phyloP scores from a whole-genome alignment of 139 green algal genomes.

The Protoeuglena noctilucae region DNA sequence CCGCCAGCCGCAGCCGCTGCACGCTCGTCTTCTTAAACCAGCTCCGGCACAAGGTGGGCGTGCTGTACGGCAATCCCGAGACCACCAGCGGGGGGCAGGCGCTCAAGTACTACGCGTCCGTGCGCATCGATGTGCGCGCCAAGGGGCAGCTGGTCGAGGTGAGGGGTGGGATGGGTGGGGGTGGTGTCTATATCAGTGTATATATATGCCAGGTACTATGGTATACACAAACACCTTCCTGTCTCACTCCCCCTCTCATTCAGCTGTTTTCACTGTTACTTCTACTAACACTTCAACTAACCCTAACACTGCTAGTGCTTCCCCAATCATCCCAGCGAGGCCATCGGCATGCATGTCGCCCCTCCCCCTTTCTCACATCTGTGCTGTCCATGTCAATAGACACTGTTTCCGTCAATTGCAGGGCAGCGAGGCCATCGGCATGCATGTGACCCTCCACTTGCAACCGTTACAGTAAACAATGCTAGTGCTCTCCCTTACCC shows the following conservation, averaged over 20 bases:
- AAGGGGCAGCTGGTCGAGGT: neutral
- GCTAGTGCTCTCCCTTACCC: neutral
- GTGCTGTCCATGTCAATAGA: neutral
- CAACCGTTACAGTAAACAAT: neutral
- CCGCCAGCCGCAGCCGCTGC: conserved; percentile 51
- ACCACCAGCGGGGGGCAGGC: conserved; percentile 79
- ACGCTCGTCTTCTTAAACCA: conserved; percentile 92
- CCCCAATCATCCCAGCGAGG: neutral
- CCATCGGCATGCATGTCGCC: neutral
- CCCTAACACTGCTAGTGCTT: neutral
- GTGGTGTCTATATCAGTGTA: neutral
- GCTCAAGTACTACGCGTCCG: conserved; percentile 80
- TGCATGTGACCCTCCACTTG: conserved; percentile 1
- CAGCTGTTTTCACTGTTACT: conserved; percentile 4
- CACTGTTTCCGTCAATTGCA: neutral
- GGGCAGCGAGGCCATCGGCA: conserved; percentile 3
- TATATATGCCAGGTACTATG: neutral
- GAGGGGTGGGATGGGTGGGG: neutral
- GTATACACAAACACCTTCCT: neutral
- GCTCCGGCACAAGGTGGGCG: conserved; percentile 74
- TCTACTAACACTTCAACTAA: conserved; percentile 37
- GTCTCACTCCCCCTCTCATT: neutral
- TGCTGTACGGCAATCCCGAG: conserved; percentile 87
- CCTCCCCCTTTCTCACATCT: too few species aligned
- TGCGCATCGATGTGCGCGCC: conserved; percentile 39